These are phyloP conservation scores for Ceratobasidium sp. DNA, from an alignment of 1,284 basidiomycete genomes.

Conservation along the genomic window DNA sequence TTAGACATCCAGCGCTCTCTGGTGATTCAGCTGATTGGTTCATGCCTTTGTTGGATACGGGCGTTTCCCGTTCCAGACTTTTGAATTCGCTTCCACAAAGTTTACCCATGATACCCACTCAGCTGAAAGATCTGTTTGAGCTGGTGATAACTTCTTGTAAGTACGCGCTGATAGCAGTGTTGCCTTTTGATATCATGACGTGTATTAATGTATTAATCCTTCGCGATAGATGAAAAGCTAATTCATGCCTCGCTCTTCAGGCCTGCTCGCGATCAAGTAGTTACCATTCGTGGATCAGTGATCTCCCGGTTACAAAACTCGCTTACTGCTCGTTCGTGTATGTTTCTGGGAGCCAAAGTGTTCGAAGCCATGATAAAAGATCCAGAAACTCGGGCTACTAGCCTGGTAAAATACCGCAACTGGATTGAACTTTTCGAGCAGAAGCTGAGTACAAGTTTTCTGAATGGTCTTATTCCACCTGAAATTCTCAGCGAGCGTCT, in stretches of 20 bases:
- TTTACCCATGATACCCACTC: not conserved
- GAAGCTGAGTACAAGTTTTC: not conserved
- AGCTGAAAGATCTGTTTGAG: not conserved
- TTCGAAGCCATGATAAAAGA: slow-evolving; percentile 3
- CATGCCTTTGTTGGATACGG: not conserved
- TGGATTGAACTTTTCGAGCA: not conserved
- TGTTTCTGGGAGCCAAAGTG: not conserved
- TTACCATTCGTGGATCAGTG: not conserved
- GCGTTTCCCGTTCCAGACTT: not conserved
- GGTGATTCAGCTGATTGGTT: too few species aligned
- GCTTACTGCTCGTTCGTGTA: not conserved
- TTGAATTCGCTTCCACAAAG: not conserved
- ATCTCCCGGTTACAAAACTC: slow-evolving; percentile 1
- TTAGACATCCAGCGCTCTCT: too few species aligned
- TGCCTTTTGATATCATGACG: too few species aligned
- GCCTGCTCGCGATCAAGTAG: not conserved
- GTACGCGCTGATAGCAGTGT: too few species aligned
- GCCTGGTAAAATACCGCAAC: not conserved
- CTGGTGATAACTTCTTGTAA: not conserved
- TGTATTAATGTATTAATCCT: not conserved
- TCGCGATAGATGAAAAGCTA: not conserved
- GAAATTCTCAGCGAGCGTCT: not conserved
- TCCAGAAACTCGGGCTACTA: not conserved
- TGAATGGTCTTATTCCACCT: not conserved
- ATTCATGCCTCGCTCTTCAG: not conserved